Evolutionary conservation across 2,329 filamentous ascomycete species (phyloP).

Genomic region (Tolypocladium ovalisporum): DNA sequence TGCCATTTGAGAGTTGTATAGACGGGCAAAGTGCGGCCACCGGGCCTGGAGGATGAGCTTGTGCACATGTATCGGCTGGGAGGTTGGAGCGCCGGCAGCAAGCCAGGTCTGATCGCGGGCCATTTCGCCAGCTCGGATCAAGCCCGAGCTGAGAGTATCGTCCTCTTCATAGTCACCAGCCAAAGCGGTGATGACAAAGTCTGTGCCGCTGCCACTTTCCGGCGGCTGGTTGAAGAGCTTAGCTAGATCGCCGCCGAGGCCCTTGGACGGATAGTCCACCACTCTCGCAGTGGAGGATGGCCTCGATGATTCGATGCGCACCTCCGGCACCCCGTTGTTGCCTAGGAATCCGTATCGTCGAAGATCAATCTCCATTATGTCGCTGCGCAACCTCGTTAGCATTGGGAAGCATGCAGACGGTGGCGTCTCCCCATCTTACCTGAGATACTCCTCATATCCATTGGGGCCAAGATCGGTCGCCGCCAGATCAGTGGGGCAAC

Average conservation of each 20-base stretch:
- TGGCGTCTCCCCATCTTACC: conserved; percentile 15
- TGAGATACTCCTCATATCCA: conserved; percentile 80
- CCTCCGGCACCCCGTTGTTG: conserved; percentile 54
- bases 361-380: conserved; percentile 89
- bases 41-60: conserved; percentile 87
- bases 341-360: conserved; percentile 84
- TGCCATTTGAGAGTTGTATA: conserved; percentile 91
- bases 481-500: conserved; percentile 66
- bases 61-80: conserved; percentile 84
- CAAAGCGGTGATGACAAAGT: conserved; percentile 84
- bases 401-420: background rate
- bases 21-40: conserved; percentile 90
- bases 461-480: conserved; percentile 56
- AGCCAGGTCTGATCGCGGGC: conserved; percentile 43
- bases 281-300: conserved; percentile 36
- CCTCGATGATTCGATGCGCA: conserved; percentile 35
- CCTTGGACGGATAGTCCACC: conserved; percentile 46
- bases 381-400: conserved; percentile 30
- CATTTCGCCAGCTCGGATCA: conserved; percentile 33
- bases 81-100: conserved; percentile 53
- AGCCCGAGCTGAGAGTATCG: conserved; percentile 43
- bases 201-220: conserved; percentile 74
- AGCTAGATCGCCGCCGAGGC: conserved; percentile 75
- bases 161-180: conserved; percentile 66
- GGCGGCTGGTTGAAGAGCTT: conserved; percentile 79